Evolutionary conservation across 768 basidiomycete species (phyloP).

Genomic region (Boletus sp.): DNA sequence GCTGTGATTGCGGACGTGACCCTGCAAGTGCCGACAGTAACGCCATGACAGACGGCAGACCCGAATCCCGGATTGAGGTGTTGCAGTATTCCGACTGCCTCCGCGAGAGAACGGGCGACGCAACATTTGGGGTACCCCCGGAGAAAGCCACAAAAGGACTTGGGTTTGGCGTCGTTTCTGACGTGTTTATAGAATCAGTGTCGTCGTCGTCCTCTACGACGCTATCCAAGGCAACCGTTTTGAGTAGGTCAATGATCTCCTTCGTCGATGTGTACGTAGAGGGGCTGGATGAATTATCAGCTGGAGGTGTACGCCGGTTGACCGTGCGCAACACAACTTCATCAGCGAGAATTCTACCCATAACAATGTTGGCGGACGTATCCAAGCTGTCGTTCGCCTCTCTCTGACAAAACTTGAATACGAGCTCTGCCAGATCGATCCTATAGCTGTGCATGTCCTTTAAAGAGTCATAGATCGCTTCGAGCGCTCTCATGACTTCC

Average conservation of each 20-base stretch:
- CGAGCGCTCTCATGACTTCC: constrained; percentile 56
- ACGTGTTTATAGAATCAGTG: constrained; percentile 38
- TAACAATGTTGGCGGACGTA: constrained; percentile 29
- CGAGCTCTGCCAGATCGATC: constrained; percentile 48
- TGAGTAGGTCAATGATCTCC: constrained; percentile 42
- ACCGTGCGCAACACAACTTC: constrained; percentile 59
- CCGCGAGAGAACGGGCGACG: constrained; percentile 57
- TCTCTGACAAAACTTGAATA: constrained; percentile 49
- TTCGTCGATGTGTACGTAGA: constrained; percentile 18
- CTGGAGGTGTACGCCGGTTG: constrained; percentile 33
- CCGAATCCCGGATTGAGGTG: constrained; percentile 42
- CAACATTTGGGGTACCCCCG: constrained; percentile 32
- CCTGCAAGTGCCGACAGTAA: constrained; percentile 61
- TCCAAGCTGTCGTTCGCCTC: constrained; percentile 31
- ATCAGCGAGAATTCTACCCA: constrained; percentile 66
- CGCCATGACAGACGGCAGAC: constrained; percentile 61
- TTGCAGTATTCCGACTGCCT: constrained; percentile 54
- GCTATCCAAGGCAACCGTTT: constrained; percentile 36
- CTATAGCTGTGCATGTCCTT: constrained; percentile 70
- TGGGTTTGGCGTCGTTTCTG: constrained; percentile 40
- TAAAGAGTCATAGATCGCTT: constrained; percentile 60
- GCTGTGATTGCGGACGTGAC: constrained; percentile 59
- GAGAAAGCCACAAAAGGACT: constrained; percentile 28
- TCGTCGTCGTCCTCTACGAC: constrained; percentile 43
- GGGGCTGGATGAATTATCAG: constrained; percentile 11